Base-by-base conservation (phyloP, 1,139 yeast genomes). In the Lodderomyces pseudojiufengensis region DNA sequence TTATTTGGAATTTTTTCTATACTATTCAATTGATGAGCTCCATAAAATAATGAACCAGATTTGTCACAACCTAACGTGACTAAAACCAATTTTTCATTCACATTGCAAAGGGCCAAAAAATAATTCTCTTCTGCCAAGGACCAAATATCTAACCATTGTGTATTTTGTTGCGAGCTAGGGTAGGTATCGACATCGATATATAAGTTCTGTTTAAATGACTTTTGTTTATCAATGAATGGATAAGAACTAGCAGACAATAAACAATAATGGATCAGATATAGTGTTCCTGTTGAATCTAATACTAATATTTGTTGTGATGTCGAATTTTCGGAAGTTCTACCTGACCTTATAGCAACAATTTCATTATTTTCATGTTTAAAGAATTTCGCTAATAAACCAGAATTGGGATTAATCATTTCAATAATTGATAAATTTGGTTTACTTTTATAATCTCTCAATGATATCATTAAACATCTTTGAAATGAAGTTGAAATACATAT, bases 391-490 rank as follows among this genome's bases (percentile, higher is more conserved):
- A 68, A 49, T 5, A 69, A 50, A 9, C 54, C 49, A 7, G 47
- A 32, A n/a, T 37, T 39, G 3, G 37, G 28, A 18, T 26, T 32
- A 3, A 63, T 55, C 29, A 65, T 48, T 37, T 73, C 74, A 9
- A 56, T 42, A 9, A 46, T 43, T 11, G 67, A 57, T 26, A 80
- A 55, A 4, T 51, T 52, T 1, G 88, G 80, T 48, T 78, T 80
- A 30, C 95, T 92, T 32, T 75, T 71, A 33, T 74, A 65, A 54
- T 87, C 95, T 44, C 85, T 71, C 26, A 87, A 64, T 0, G 83
- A 67, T 3, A 86, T 55, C 34, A 84, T 64, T 9, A 83, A 56
- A 32, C 83, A 76, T 42, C 94, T 64, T 27, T 86, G 87, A 49
- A 76, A 67, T 5, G 87, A 77, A 0, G 96, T 86, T 5, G 88